Evolutionary conservation across 345 rosid genomes (phyloP).

Genomic region (Lenwebbia sp.): DNA sequence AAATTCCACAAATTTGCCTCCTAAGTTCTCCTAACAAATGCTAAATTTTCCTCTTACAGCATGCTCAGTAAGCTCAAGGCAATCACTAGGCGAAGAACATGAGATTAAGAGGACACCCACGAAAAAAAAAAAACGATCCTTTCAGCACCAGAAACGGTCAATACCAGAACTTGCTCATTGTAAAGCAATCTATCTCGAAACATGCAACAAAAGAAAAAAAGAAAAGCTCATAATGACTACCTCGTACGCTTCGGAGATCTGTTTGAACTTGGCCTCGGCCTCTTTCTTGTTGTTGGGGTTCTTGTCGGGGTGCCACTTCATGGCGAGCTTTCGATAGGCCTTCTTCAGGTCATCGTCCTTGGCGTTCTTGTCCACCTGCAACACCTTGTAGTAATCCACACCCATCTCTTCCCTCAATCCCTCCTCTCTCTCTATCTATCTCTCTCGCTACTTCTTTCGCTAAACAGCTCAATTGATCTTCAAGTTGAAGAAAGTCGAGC

Average conservation of each 20-base stretch:
- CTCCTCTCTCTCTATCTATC: neutral
- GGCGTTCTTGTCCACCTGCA: slow-evolving; percentile 56
- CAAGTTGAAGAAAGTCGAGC: neutral
- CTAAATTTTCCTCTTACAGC: neutral
- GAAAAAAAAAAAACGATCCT: neutral
- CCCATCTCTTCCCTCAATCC: slow-evolving; percentile 14
- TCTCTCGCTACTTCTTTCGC: neutral
- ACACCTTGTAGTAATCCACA: slow-evolving; percentile 44
- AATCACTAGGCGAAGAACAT: neutral
- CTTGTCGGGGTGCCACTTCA: slow-evolving; percentile 96
- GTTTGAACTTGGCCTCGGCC: slow-evolving; percentile 85
- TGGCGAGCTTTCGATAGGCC: slow-evolving; percentile 79
- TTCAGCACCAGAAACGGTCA: neutral
- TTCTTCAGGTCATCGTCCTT: slow-evolving; percentile 75
- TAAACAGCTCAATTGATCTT: neutral
- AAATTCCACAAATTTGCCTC: neutral
- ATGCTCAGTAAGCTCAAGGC: neutral
- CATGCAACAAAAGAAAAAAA: neutral
- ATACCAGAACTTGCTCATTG: neutral
- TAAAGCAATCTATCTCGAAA: neutral
- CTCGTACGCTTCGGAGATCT: slow-evolving; percentile 86
- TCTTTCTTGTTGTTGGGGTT: slow-evolving; percentile 71
- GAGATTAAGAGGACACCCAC: neutral
- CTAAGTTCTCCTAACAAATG: neutral
- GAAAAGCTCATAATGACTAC: neutral